phyloP scores from a whole-genome alignment of 371 early-diverging fungal species.

The Rhizopus arrhizus region DNA sequence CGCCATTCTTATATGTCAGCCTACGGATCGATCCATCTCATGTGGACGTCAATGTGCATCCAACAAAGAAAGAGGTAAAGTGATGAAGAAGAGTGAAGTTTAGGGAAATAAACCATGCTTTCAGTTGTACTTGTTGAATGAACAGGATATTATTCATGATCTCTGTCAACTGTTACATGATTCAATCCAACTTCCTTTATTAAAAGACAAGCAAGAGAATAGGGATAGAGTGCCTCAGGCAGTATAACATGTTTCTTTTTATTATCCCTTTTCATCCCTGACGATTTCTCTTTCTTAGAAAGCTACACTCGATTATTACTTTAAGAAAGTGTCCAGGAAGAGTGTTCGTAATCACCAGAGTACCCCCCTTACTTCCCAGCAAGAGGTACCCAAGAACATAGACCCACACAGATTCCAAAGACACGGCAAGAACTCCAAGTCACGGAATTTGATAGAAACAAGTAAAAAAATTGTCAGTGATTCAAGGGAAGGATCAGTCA shows the following conservation, averaged over 20 bases:
- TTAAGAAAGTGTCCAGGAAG: neutral
- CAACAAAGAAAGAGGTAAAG: slow-evolving; percentile 88
- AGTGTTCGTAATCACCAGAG: neutral
- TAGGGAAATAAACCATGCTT: slow-evolving; percentile 1
- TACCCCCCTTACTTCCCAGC: neutral
- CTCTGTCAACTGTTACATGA: slow-evolving; percentile 11
- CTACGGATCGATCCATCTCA: slow-evolving; percentile 73
- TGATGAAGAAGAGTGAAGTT: neutral
- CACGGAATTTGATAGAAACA: neutral
- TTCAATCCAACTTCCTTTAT: neutral
- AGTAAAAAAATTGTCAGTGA: neutral
- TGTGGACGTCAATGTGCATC: slow-evolving; percentile 99
- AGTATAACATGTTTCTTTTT: neutral
- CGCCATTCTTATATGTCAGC: slow-evolving; percentile 84
- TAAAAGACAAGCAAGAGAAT: slow-evolving; percentile 1
- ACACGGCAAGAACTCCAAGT: too few species aligned
- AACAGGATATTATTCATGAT: slow-evolving; percentile 68
- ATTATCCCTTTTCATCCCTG: neutral
- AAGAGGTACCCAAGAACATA: neutral
- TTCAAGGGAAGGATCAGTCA: neutral
- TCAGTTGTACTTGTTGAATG: slow-evolving; percentile 80
- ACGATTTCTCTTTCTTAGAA: neutral
- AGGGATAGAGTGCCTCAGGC: neutral
- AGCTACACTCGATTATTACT: slow-evolving; percentile 12
- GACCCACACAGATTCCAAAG: neutral